Evolutionary conservation across 768 basidiomycete genomes (phyloP).

Genomic region (Amanita molliuscula): DNA sequence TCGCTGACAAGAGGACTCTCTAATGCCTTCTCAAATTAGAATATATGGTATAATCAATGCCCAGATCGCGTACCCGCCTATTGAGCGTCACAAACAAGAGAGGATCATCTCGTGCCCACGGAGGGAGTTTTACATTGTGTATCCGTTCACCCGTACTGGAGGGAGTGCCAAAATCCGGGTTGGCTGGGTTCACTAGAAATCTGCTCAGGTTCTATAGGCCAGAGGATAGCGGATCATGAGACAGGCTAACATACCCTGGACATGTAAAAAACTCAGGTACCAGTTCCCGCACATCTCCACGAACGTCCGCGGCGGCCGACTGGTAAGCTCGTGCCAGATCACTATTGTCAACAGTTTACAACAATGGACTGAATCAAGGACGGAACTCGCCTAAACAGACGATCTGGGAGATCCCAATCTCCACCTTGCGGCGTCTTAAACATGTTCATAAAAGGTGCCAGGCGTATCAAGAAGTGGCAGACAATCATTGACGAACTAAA

Average conservation of each 20-base stretch:
- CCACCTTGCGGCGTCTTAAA: constrained; percentile 93
- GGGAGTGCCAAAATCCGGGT: constrained; percentile 70
- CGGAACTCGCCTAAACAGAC: constrained; percentile 57
- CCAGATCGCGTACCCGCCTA: constrained; percentile 42
- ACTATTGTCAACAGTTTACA: constrained; percentile 22
- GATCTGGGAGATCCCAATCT: constrained; percentile 89
- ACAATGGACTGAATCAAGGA: neutral
- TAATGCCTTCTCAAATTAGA: constrained; percentile 46
- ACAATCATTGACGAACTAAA: constrained; percentile 97
- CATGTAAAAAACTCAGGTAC: constrained; percentile 85
- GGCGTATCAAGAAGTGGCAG: constrained; percentile 85
- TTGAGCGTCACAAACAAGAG: constrained; percentile 74
- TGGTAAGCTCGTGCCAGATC: constrained; percentile 74
- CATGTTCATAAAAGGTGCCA: constrained; percentile 89
- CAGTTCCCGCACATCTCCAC: constrained; percentile 89
- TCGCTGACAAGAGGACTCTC: constrained; percentile 85
- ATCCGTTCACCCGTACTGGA: constrained; percentile 71
- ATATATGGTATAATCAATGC: neutral
- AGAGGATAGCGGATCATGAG: neutral
- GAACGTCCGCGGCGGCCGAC: constrained; percentile 75
- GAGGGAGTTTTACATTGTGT: constrained; percentile 80
- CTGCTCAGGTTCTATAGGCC: constrained; percentile 22
- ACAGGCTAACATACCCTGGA: constrained; percentile 48
- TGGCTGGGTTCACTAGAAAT: constrained; percentile 73
- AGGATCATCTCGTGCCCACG: constrained; percentile 83